These are phyloP conservation scores for Starmerella stigmatis DNA, from an alignment of 805 yeast genomes.

Conservation along the genomic window DNA sequence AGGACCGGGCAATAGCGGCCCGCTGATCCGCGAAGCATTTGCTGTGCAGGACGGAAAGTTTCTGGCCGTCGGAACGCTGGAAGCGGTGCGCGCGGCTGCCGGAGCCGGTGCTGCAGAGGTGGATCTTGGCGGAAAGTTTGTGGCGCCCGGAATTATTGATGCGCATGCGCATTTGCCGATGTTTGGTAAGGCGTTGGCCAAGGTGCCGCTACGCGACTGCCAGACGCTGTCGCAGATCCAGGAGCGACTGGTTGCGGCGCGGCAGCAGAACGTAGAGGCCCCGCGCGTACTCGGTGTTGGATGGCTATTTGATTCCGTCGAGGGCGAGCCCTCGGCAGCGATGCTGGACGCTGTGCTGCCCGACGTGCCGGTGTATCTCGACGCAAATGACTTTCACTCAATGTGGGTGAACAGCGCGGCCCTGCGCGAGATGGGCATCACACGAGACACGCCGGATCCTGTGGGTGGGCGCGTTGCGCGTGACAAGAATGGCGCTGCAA, in stretches of 20 bases:
- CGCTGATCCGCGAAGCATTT: background rate
- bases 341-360: constrained; percentile 1
- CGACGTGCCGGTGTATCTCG: background rate
- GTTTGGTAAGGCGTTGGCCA: background rate
- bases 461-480: constrained; percentile 1
- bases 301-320: background rate
- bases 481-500: background rate
- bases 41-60: background rate
- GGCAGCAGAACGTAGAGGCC: background rate
- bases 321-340: background rate
- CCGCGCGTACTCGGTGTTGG: background rate
- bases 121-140: background rate
- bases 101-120: background rate
- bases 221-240: background rate
- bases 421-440: constrained; percentile 3
- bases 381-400: constrained; percentile 1
- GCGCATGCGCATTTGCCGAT: background rate
- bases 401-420: constrained; percentile 1
- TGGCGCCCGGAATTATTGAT: background rate
- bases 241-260: background rate
- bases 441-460: background rate
- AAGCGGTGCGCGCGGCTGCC: background rate
- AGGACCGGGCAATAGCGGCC: too few species aligned
- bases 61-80: background rate
- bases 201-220: constrained; percentile 2